These are phyloP conservation scores for Penicillium sclerotiorum DNA, from an alignment of 2,329 filamentous ascomycete genomes.

Conservation along the genomic window DNA sequence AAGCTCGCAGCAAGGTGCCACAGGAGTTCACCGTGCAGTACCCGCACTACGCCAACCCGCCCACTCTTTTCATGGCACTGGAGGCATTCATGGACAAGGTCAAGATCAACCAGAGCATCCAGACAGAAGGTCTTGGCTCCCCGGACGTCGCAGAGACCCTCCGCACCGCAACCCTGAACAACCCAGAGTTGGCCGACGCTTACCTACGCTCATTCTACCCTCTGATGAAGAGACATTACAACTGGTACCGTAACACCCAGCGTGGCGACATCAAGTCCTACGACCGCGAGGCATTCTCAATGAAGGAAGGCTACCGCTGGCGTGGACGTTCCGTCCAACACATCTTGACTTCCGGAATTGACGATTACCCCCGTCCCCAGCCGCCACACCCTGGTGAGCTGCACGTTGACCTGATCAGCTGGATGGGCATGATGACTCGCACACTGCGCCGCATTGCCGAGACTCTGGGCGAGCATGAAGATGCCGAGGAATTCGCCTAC, in stretches of 20 bases:
- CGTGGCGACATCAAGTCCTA: slow-evolving; percentile 87
- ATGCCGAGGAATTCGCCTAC: slow-evolving; percentile 70
- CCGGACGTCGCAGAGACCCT: slow-evolving; percentile 47
- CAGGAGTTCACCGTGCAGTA: slow-evolving; percentile 93
- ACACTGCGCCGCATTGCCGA: slow-evolving; percentile 79
- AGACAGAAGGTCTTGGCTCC: slow-evolving; percentile 25
- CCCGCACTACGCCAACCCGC: slow-evolving; percentile 95
- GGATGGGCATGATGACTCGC: slow-evolving; percentile 95
- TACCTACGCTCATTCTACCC: slow-evolving; percentile 82
- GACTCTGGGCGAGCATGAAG: slow-evolving; percentile 74
- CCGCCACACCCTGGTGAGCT: slow-evolving; percentile 95
- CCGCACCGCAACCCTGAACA: slow-evolving; percentile 67
- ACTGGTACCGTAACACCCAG: slow-evolving; percentile 95
- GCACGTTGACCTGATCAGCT: slow-evolving; percentile 90
- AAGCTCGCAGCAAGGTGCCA: slow-evolving; percentile 94
- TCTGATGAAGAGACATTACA: slow-evolving; percentile 82
- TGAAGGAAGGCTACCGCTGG: slow-evolving; percentile 95
- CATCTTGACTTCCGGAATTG: slow-evolving; percentile 88
- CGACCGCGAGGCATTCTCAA: slow-evolving; percentile 83
- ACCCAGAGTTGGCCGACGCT: slow-evolving; percentile 66
- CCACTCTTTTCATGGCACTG: slow-evolving; percentile 87
- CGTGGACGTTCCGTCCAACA: slow-evolving; percentile 84
- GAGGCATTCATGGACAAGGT: slow-evolving; percentile 82
- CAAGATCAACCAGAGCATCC: slow-evolving; percentile 47
- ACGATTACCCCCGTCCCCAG: slow-evolving; percentile 93